Conservation (phyloP, 768 basidiomycete genomes). For the Leccinellum luteum region DNA sequence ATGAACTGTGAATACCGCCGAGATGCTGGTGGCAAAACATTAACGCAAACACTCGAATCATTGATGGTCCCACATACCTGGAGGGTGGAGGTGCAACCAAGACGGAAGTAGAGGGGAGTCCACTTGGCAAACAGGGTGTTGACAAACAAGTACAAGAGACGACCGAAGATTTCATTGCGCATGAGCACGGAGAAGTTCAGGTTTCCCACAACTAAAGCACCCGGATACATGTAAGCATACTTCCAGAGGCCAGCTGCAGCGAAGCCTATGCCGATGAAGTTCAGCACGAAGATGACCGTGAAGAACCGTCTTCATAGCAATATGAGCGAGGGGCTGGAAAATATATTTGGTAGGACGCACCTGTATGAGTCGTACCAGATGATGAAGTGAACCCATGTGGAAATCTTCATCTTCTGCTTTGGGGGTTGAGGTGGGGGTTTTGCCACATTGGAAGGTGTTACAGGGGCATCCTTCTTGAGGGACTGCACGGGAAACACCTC, state of each 20-base stretch:
- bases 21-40: slow-evolving; percentile 51
- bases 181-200: slow-evolving; percentile 69
- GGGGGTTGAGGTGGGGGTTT: slow-evolving; percentile 36
- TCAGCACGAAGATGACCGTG: slow-evolving; percentile 56
- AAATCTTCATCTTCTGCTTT: slow-evolving; percentile 52
- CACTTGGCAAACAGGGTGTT: slow-evolving; percentile 83
- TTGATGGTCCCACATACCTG: slow-evolving; percentile 40
- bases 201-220: slow-evolving; percentile 74
- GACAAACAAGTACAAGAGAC: slow-evolving; percentile 66
- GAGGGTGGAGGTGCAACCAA: slow-evolving; percentile 70
- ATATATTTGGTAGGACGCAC: slow-evolving; percentile 33
- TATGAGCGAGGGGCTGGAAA: slow-evolving; percentile 1
- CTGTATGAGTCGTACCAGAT: slow-evolving; percentile 82
- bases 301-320: slow-evolving; percentile 62
- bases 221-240: slow-evolving; percentile 63
- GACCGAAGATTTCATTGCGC: slow-evolving; percentile 81
- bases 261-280: slow-evolving; percentile 56
- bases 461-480: slow-evolving; percentile 42
- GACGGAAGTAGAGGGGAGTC: slow-evolving; percentile 69
- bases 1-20: slow-evolving; percentile 78
- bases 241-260: slow-evolving; percentile 64
- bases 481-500: slow-evolving; percentile 33
- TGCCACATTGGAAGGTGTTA: slow-evolving; percentile 32
- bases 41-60: background rate
- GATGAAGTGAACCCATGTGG: slow-evolving; percentile 57